phyloP scores from a whole-genome alignment of 2,329 filamentous ascomycete species.

The Penicillium fuscoglaucum region DNA sequence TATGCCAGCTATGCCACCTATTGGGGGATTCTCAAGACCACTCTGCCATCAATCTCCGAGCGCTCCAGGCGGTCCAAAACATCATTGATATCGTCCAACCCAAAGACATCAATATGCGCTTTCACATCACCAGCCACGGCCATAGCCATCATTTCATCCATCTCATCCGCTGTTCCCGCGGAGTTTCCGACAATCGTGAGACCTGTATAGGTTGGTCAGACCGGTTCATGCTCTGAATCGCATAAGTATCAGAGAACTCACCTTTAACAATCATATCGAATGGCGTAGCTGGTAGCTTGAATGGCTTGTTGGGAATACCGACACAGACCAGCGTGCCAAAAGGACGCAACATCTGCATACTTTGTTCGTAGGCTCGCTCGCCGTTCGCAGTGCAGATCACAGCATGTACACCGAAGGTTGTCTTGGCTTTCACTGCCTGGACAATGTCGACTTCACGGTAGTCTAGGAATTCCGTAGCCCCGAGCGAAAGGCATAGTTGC shows the following conservation, averaged over 20 bases:
- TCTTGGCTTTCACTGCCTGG: conserved; percentile 41
- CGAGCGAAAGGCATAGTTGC: conserved; percentile 35
- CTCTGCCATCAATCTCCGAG: conserved; percentile 41
- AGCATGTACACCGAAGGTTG: conserved; percentile 48
- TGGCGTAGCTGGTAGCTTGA: conserved; percentile 48
- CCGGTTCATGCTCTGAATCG: not conserved
- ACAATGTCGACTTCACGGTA: conserved; percentile 41
- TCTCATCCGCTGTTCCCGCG: conserved; percentile 47
- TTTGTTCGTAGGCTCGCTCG: conserved; percentile 47
- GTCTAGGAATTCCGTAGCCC: conserved; percentile 38
- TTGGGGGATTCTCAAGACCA: conserved; percentile 38
- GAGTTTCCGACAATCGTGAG: conserved; percentile 50
- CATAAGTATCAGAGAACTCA: conserved; percentile 11
- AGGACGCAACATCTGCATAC: conserved; percentile 46
- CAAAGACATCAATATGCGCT: conserved; percentile 40
- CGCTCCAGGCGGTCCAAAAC: conserved; percentile 38
- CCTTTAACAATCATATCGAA: conserved; percentile 51
- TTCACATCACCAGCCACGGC: conserved; percentile 45
- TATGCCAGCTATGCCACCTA: not conserved
- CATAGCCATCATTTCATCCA: conserved; percentile 49
- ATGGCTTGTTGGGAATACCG: conserved; percentile 46
- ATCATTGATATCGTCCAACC: conserved; percentile 37
- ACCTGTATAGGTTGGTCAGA: conserved; percentile 24
- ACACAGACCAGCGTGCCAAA: conserved; percentile 52
- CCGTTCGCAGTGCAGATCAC: conserved; percentile 51